A percentile compares a stretch with the other conserved stretches of the same genome.
Conservation (phyloP, 345 rosid genomes). For the Populus euphratica region DNA sequence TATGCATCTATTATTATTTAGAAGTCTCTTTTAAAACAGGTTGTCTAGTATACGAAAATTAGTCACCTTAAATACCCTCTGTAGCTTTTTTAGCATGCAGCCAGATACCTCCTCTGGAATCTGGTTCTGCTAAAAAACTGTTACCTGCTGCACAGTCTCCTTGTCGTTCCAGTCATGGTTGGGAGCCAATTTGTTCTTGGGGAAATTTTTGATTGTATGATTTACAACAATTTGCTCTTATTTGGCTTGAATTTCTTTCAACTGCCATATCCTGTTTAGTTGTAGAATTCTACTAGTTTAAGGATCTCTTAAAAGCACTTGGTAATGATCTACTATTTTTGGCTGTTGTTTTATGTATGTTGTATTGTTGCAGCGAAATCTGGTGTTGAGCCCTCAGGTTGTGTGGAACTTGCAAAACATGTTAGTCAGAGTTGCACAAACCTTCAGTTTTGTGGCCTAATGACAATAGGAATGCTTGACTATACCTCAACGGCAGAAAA, state of each 20-base stretch:
- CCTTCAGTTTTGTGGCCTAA: constrained; percentile 81
- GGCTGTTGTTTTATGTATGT: constrained; percentile 8
- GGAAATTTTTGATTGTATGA: too few relatives aligned
- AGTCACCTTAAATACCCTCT: background rate
- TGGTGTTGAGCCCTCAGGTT: constrained; percentile 82
- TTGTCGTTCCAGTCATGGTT: background rate
- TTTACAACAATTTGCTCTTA: background rate
- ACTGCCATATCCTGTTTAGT: background rate
- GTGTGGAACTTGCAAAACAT: constrained; percentile 75
- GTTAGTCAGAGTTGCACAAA: constrained; percentile 60
- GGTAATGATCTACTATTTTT: background rate
- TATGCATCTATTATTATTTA: background rate
- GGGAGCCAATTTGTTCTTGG: background rate
- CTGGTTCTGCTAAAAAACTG: background rate
- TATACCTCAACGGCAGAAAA: constrained; percentile 93
- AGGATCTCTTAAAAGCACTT: background rate
- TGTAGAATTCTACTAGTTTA: background rate
- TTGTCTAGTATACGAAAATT: background rate
- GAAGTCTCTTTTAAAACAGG: background rate
- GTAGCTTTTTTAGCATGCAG: background rate
- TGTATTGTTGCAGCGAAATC: constrained; percentile 62
- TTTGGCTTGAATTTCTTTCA: background rate
- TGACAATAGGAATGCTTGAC: constrained; percentile 97
- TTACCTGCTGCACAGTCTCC: background rate
- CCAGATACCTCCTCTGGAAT: background rate